Conservation (phyloP, 1,139 yeast genomes). For the Suhomyces terraborum region DNA sequence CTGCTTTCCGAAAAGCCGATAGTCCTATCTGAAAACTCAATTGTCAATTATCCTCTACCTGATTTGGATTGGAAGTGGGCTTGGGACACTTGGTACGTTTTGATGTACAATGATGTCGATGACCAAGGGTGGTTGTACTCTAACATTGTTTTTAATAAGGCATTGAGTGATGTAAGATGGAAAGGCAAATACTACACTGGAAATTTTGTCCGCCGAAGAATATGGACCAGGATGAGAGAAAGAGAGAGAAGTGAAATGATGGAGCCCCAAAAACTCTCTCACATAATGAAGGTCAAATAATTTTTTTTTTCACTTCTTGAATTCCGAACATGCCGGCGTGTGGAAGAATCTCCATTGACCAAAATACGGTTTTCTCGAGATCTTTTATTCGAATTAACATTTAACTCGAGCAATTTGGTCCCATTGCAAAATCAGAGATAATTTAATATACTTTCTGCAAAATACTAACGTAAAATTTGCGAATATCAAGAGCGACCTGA, state of each 20-base stretch:
- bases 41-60: constrained; percentile 59
- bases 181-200: constrained; percentile 59
- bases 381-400: too few relatives aligned
- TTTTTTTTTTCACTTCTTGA: too few relatives aligned
- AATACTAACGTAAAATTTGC: too few relatives aligned
- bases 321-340: background rate
- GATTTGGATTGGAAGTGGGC: constrained; percentile 70
- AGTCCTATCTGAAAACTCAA: constrained; percentile 29
- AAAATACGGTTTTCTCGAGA: too few relatives aligned
- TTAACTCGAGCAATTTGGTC: too few relatives aligned
- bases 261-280: background rate
- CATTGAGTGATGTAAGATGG: constrained; percentile 55
- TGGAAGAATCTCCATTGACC: too few relatives aligned
- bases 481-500: too few relatives aligned
- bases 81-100: constrained; percentile 72
- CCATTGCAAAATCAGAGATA: too few relatives aligned
- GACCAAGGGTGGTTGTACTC: constrained; percentile 80
- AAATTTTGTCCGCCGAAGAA: constrained; percentile 57
- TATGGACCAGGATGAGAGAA: constrained; percentile 56
- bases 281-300: background rate
- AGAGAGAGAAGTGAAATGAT: background rate
- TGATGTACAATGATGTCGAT: constrained; percentile 72
- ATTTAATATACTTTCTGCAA: too few relatives aligned
- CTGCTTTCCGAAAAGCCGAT: constrained; percentile 32
- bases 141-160: constrained; percentile 42